These are phyloP conservation scores for Pseudisothecium myosuroides DNA, from an alignment of 225 moss, liverwort and hornwort genomes.

Conservation along the genomic window DNA sequence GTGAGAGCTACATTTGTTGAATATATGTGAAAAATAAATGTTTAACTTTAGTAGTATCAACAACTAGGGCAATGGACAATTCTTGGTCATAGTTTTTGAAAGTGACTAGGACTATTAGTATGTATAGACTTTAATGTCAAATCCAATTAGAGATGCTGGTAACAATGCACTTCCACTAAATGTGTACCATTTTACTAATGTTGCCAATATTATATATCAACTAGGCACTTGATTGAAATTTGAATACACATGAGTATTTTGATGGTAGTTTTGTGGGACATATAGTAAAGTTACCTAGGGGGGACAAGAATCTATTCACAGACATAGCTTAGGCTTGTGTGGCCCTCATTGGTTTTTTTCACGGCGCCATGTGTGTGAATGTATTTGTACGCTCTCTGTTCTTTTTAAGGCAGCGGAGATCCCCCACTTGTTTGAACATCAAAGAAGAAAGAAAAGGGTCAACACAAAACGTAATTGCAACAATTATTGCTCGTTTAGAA, in stretches of 20 bases:
- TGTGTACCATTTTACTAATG: background rate
- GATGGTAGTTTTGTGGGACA: background rate
- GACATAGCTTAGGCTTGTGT: background rate
- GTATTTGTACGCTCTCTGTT: background rate
- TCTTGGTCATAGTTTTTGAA: background rate
- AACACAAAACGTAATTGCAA: background rate
- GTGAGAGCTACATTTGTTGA: accelerated
- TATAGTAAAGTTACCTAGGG: too few relatives aligned
- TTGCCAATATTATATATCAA: background rate
- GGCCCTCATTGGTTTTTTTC: background rate
- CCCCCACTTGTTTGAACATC: background rate
- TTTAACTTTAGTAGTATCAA: background rate
- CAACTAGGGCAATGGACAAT: background rate
- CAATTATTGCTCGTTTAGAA: background rate
- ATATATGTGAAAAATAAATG: background rate
- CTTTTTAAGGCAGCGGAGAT: background rate
- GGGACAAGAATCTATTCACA: background rate
- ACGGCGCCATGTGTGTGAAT: accelerated
- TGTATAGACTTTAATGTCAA: background rate
- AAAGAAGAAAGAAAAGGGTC: background rate
- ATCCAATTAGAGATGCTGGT: background rate
- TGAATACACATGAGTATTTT: background rate
- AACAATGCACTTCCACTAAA: too few relatives aligned
- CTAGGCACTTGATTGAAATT: background rate
- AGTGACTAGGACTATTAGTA: background rate